Percentiles rank a stretch among this genome's conserved stretches.
These are phyloP conservation scores for Trametes elegans DNA, from an alignment of 768 basidiomycete genomes.

Conservation along the genomic window DNA sequence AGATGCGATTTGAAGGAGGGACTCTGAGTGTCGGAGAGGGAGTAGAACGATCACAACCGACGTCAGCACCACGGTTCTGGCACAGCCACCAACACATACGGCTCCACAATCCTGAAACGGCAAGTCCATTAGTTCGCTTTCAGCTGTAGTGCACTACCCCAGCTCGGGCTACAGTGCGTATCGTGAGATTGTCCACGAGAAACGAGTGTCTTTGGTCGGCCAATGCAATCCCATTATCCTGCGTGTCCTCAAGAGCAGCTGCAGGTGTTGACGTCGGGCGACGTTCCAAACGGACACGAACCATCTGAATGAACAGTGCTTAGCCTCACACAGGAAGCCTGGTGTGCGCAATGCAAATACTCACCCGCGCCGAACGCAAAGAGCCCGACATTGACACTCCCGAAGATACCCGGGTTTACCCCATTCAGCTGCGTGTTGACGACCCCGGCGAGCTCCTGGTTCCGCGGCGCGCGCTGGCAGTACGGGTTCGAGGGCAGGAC, in stretches of 20 bases:
- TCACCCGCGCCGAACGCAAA: constrained; percentile 44
- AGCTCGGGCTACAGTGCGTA: no score
- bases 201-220: not conserved
- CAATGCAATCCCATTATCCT: no score
- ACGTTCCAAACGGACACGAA: constrained; percentile 45
- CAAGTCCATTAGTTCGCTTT: no score
- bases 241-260: constrained; percentile 36
- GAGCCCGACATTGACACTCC: constrained; percentile 47
- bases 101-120: no score
- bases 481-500: constrained; percentile 47
- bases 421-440: constrained; percentile 42
- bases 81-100: no score
- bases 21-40: no score
- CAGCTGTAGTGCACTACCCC: no score
- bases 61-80: no score
- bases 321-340: no score
- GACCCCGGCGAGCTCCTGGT: constrained; percentile 46
- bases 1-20: no score
- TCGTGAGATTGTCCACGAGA: no score
- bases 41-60: no score
- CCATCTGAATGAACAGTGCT: constrained; percentile 31
- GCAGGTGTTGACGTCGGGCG: constrained; percentile 41
- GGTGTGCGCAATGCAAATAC: constrained; percentile 21
- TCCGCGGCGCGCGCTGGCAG: constrained; percentile 53
- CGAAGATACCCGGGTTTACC: constrained; percentile 52